These are phyloP conservation scores for Onygenales sp. DNA, from an alignment of 2,329 filamentous ascomycete genomes.

Conservation along the genomic window DNA sequence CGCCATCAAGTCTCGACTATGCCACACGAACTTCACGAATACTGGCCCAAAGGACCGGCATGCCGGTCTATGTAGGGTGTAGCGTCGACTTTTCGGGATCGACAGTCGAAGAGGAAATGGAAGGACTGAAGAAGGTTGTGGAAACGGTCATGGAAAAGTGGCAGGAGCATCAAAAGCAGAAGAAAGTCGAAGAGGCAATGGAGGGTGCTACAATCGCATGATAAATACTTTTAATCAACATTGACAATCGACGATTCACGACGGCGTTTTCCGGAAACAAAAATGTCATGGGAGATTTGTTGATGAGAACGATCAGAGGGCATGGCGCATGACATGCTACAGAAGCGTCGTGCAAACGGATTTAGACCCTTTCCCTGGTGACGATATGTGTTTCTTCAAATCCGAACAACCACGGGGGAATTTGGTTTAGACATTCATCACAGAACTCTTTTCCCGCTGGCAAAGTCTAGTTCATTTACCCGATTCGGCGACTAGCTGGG, in stretches of 20 bases:
- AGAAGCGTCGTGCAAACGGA: too few species aligned
- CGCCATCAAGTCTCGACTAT: conserved; percentile 73
- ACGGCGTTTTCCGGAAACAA: too few species aligned
- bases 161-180: conserved; percentile 11
- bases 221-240: not conserved
- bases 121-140: conserved; percentile 67
- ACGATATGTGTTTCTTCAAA: too few species aligned
- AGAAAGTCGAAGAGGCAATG: not conserved
- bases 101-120: conserved; percentile 88
- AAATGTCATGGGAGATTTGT: not conserved
- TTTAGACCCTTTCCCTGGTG: too few species aligned
- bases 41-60: conserved; percentile 59
- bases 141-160: conserved; percentile 53
- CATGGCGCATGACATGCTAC: too few species aligned
- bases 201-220: not conserved
- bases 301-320: not conserved
- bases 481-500: too few species aligned
- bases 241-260: not conserved
- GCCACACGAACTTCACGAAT: conserved; percentile 76
- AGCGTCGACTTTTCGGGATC: conserved; percentile 76
- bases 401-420: too few species aligned
- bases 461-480: too few species aligned
- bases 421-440: too few species aligned
- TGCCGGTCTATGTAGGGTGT: conserved; percentile 83
- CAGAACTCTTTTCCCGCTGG: too few species aligned